Conservation (phyloP, 1,284 basidiomycete genomes). For the Rhodotorula sp. region DNA sequence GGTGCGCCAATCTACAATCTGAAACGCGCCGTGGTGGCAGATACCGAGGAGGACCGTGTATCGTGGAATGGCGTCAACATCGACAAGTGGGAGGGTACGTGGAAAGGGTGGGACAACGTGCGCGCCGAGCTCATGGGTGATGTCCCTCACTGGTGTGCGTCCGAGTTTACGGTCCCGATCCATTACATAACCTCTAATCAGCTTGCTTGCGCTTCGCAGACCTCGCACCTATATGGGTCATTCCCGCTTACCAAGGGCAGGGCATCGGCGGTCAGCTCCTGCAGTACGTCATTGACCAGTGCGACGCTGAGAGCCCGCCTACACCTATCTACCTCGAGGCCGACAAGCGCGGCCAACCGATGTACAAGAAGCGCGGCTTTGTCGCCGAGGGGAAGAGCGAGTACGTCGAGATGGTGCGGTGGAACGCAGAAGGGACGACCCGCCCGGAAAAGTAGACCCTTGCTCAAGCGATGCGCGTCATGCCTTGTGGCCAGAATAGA, state of each 20-base stretch:
- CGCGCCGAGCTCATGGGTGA: constrained; percentile 21
- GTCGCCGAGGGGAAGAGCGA: constrained; percentile 16
- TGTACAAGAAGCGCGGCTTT: constrained; percentile 34
- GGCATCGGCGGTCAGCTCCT: constrained; percentile 26
- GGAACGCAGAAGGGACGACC: constrained; percentile 1
- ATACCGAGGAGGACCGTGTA: constrained; percentile 15
- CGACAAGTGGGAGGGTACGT: constrained; percentile 21
- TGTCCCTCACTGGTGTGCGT: constrained; percentile 26
- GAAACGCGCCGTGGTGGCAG: constrained; percentile 16
- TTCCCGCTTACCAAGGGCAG: constrained; percentile 15
- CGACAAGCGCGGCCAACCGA: constrained; percentile 9
- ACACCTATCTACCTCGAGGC: constrained; percentile 36
- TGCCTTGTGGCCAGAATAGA: no score
- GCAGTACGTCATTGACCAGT: constrained; percentile 19
- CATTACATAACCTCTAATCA: neutral
- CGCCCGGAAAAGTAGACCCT: no score
- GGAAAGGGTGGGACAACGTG: constrained; percentile 31
- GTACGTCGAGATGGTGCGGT: constrained; percentile 21
- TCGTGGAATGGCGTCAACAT: constrained; percentile 25
- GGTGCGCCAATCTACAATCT: constrained; percentile 12
- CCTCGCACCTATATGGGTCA: constrained; percentile 27
- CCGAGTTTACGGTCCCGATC: neutral
- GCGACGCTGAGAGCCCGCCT: constrained; percentile 13
- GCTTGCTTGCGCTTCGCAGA: neutral
- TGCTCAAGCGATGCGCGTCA: no score